These are phyloP conservation scores for Cyclospora cayetanensis DNA, from an alignment of 169 alveolate species.

Conservation along the genomic window DNA sequence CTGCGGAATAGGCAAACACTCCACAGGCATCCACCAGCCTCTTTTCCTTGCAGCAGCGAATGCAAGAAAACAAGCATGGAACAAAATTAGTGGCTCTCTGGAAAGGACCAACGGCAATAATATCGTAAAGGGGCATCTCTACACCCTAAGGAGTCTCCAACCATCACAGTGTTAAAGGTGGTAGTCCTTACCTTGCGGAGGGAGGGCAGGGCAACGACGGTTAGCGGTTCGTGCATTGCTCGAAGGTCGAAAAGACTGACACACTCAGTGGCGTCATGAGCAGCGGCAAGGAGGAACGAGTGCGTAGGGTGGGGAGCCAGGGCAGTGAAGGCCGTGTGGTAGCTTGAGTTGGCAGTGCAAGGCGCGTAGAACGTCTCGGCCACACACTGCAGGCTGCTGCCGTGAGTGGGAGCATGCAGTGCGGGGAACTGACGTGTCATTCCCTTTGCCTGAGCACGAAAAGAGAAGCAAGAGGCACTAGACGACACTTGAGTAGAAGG, in stretches of 20 bases:
- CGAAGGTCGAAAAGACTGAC: conserved; percentile 32
- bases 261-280: conserved; percentile 16
- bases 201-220: neutral
- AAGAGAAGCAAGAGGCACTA: neutral
- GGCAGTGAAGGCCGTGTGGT: conserved; percentile 12
- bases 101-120: neutral
- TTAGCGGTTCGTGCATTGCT: conserved; percentile 46
- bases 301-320: conserved; percentile 39
- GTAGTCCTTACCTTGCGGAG: neutral
- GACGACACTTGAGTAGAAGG: neutral
- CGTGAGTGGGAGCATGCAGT: conserved; percentile 38
- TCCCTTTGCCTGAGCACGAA: neutral
- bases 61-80: neutral
- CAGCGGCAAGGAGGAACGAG: conserved; percentile 43
- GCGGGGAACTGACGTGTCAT: conserved; percentile 17
- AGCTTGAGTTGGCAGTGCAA: conserved; percentile 8
- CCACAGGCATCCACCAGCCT: neutral
- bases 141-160: neutral
- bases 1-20: neutral
- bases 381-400: conserved; percentile 2
- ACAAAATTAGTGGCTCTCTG: neutral
- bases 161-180: too few relatives aligned
- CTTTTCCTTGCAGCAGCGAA: neutral
- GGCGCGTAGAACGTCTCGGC: neutral
- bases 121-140: neutral